A percentile compares a stretch with the other conserved stretches of the same genome.
Evolutionary conservation across 2,329 filamentous ascomycete species (phyloP).

Genomic region (Botryotinia calthae): DNA sequence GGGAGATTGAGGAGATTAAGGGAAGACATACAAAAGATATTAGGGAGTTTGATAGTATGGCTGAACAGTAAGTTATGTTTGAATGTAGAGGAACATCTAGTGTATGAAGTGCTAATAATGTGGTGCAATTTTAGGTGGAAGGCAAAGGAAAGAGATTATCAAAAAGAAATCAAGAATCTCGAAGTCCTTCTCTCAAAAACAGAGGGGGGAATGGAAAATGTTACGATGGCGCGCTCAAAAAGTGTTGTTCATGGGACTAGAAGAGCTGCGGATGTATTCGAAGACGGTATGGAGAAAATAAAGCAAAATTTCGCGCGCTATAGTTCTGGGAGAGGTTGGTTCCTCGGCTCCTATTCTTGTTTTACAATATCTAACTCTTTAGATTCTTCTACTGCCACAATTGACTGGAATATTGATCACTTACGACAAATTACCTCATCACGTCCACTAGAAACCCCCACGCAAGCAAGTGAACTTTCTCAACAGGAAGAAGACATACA

Average conservation of each 20-base stretch:
- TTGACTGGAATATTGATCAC: not conserved
- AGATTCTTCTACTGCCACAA: not conserved
- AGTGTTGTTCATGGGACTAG: conserved; percentile 34
- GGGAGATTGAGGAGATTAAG: conserved; percentile 32
- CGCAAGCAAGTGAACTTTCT: not conserved
- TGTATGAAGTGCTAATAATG: not conserved
- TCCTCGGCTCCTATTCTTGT: not conserved
- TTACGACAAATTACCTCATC: not conserved
- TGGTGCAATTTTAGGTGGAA: conserved; percentile 27
- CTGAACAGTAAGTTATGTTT: conserved; percentile 20
- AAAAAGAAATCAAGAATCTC: conserved; percentile 36
- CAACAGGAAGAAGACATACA: not conserved
- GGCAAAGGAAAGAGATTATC: conserved; percentile 35
- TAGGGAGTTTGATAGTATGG: conserved; percentile 33
- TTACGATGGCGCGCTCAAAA: conserved; percentile 34
- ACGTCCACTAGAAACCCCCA: not conserved
- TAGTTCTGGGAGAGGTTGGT: conserved; percentile 17
- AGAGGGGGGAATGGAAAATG: conserved; percentile 36
- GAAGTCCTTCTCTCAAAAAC: conserved; percentile 37
- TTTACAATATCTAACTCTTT: not conserved
- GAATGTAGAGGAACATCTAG: not conserved
- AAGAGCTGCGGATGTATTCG: conserved; percentile 29
- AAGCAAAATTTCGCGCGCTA: conserved; percentile 27
- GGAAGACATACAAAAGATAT: conserved; percentile 32
- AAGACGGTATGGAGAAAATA: conserved; percentile 28